Base-by-base conservation (phyloP, 805 yeast genomes). In the Myxozyma neotropica region DNA sequence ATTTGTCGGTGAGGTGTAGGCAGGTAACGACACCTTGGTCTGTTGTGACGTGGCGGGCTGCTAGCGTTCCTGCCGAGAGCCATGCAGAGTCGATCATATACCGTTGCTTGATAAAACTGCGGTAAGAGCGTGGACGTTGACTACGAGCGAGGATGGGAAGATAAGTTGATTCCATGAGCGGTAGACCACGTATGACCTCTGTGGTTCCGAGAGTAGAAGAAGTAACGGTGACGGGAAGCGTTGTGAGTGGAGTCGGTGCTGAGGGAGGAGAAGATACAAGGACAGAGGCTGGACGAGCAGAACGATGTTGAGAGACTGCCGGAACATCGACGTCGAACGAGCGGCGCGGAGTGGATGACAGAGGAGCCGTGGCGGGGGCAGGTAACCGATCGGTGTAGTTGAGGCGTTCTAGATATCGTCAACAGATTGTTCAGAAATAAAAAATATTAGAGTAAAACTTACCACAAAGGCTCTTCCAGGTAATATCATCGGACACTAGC, bases 401-500 rank as follows among this genome's bases (percentile, higher is more conserved):
- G 15, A 49, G 45, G 6, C 58, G 49, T 27, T 48, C 61, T 55
- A 29, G 12, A 39, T 3, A 29, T 29, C 12, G 5, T 46, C 31
- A 13, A 21, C 21, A 10, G 13, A 19, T 8, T 12, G 13, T 33
- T n/a, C 13, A 13, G 39, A 5, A 21, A 19, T 1, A 38, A 4
- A 19, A 5, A 36, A n/a, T 21, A 33, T 38, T 35, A 36, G 24
- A 39, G 38, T 13, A 38, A 26, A 12, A 74, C 49, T 66, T 69
- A 38, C 70, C 67, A 64, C 78, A 75, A 49, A 77, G 68, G 39
- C 63, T 71, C 54, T 74, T 75, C 80, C 80, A 77, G n/a, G 75
- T 75, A 33, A 67, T 67, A 67, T 77, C 80, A 66, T 77, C 80
- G 51, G 72, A 64, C 27, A 77, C 70, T 21, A 77, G 64, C 33